These are phyloP conservation scores for Paracamarosporium sp. DNA, from an alignment of 2,329 filamentous ascomycete species.

Conservation along the genomic window DNA sequence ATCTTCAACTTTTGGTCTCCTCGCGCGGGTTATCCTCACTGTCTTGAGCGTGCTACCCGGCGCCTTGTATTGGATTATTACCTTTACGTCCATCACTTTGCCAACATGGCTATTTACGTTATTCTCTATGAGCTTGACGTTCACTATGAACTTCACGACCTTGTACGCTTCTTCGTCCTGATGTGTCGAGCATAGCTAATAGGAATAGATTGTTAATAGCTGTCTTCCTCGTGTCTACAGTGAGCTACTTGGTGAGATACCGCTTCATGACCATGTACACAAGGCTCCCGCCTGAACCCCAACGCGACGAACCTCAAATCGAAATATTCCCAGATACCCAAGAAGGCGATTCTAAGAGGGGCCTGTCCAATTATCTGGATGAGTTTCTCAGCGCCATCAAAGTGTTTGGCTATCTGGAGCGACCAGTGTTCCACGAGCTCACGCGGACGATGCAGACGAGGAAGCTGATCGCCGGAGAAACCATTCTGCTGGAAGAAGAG, in stretches of 20 bases:
- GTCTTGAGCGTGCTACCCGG: conserved; percentile 62
- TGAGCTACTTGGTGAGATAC: conserved; percentile 94
- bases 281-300: conserved; percentile 88
- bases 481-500: conserved; percentile 92
- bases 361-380: conserved; percentile 93
- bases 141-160: conserved; percentile 98
- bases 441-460: conserved; percentile 98
- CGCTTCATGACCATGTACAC: conserved; percentile 98
- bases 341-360: conserved; percentile 87
- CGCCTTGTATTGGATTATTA: conserved; percentile 78
- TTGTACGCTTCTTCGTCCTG: conserved; percentile 63
- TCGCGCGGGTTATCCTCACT: conserved; percentile 58
- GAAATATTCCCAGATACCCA: conserved; percentile 94
- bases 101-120: conserved; percentile 89
- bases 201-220: conserved; percentile 65
- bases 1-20: conserved; percentile 49
- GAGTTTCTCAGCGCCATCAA: conserved; percentile 99
- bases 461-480: conserved; percentile 95
- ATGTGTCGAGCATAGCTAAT: conserved; percentile 30
- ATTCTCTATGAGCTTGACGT: conserved; percentile 90
- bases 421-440: conserved; percentile 96
- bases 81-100: conserved; percentile 85
- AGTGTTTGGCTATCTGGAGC: conserved; percentile 95
- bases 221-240: conserved; percentile 77
- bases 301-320: conserved; percentile 93